Base-by-base conservation (phyloP, 768 basidiomycete species). In the Leccinum rimulosum region DNA sequence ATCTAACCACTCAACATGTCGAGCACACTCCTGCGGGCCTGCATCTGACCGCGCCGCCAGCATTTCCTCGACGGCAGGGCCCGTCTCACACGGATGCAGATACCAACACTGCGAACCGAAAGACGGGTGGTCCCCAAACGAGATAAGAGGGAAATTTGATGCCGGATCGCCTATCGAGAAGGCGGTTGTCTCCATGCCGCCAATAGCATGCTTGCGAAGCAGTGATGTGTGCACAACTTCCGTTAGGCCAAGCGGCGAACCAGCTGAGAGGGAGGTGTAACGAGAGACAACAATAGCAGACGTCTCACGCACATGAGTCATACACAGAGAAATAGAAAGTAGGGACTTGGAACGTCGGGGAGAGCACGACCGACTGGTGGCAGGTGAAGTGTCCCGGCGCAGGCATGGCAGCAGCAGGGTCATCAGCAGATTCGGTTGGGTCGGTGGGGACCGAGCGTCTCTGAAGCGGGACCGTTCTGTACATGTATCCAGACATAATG, bases 71-170 rank as follows among this genome's bases (percentile, higher is more conserved):
- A 96, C 83, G 1, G 85, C 83, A 35, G 72, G 73, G 10, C 80
- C 79, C 4, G 87, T 89, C 70, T 91, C 86, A 70, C 94, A 96
- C 10, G 94, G 94, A 70, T 96, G 94, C 40, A 96, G 76, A 67
- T 87, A 92, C 92, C 92, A 96, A 56, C 84, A 86, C 9, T 87
- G 86, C 3, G 76, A 83, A 22, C 85, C 87, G 31, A 89, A 77
- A 6, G 80, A 84, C 0, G 93, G 94, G 66, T 95, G 94, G 58
- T 96, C 94, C 9, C 90, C 90, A 65, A 93, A 91, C 12, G 93
- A 91, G 10, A 96, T 74, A 22, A 95, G 71, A 10, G 94, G 91
- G 66, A 93, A 89, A 6, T 83, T 71, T 2, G 83, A 78, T 12
- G 70, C 73, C 2, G 80, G 78, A 9, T 75, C 71, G 25, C 80